Base-by-base conservation (phyloP, 2,329 filamentous ascomycete species). In the Diaporthe australafricana region DNA sequence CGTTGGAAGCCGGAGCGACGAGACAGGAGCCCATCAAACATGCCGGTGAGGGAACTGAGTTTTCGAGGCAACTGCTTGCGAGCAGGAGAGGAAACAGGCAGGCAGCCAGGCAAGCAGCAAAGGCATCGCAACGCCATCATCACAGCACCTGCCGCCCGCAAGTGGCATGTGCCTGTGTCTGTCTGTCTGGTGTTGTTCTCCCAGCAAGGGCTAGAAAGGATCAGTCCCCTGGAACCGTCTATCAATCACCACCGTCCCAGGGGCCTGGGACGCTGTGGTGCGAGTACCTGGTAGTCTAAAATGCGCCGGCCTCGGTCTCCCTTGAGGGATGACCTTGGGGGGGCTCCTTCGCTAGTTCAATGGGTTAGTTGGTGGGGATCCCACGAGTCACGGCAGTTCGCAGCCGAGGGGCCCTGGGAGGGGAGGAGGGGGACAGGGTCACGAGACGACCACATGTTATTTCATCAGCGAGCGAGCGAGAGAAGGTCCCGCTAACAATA, bases 381-480 rank as follows among this genome's bases (percentile, higher is more conserved):
- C 45, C 60, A 65, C 60, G 60, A 65, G 60, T 65, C 60, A 50
- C 60, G 60, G 60, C 60, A 50, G 60, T 65, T 65, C 60, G 60
- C 60, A 65, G 42, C 45, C n/a, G n/a, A n/a, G n/a, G n/a, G n/a
- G n/a, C 60, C 32, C 32, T 35, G 32, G 32, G n/a, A 12, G 42
- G n/a, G 60, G 60, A 16, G 27, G 27, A 38, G n/a, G 27, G 27
- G 16, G 25, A 16, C 42, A 25, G 27, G 42, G 20, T 50, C 60
- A 65, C 45, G 60, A 50, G 60, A 50, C n/a, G 60, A 17, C 60
- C 60, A 63, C 42, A 63, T 63, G 60, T 25, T n/a, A 38, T 12
- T 65, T 27, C 60, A 42, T 11, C 35, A 22, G 27, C 12, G 25
- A 22, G 11, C 9, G 27, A 35, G 20, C 8, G 22, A 42, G 3